These are phyloP conservation scores for Pyrenochaeta sp. DNA, from an alignment of 2,329 filamentous ascomycete species.

Conservation along the genomic window DNA sequence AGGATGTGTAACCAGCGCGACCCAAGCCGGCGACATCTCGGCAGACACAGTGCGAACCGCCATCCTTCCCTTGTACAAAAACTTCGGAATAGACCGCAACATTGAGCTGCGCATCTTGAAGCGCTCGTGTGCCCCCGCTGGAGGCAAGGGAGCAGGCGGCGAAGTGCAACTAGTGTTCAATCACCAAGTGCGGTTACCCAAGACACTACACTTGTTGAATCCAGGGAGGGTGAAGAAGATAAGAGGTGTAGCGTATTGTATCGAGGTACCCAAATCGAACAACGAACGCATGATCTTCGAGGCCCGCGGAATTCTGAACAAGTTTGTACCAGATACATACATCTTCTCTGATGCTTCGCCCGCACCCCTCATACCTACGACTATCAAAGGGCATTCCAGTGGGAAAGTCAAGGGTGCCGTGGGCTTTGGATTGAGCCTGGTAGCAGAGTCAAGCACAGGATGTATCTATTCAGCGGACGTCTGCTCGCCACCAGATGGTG, in stretches of 20 bases:
- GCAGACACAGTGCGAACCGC: constrained; percentile 94
- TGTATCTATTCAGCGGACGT: constrained; percentile 90
- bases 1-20: constrained; percentile 90
- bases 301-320: constrained; percentile 85
- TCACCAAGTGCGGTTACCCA: constrained; percentile 90
- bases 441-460: constrained; percentile 90
- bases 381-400: constrained; percentile 70
- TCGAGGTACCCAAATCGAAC: constrained; percentile 89
- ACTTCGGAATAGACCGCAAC: constrained; percentile 86
- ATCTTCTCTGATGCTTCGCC: constrained; percentile 76
- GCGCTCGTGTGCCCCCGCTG: constrained; percentile 73
- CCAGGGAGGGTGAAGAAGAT: constrained; percentile 88
- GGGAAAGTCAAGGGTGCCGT: constrained; percentile 73
- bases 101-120: constrained; percentile 86
- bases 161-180: constrained; percentile 94
- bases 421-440: constrained; percentile 88
- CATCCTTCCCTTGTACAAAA: constrained; percentile 85
- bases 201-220: constrained; percentile 88
- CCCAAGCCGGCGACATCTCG: constrained; percentile 83
- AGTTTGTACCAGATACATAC: constrained; percentile 85
- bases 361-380: constrained; percentile 69
- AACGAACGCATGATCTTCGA: constrained; percentile 95
- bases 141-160: constrained; percentile 82
- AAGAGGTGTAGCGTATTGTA: constrained; percentile 91
- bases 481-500: constrained; percentile 76